Evolutionary conservation across 2,329 filamentous ascomycete genomes (phyloP).

Genomic region (Paecilomyces niveus): DNA sequence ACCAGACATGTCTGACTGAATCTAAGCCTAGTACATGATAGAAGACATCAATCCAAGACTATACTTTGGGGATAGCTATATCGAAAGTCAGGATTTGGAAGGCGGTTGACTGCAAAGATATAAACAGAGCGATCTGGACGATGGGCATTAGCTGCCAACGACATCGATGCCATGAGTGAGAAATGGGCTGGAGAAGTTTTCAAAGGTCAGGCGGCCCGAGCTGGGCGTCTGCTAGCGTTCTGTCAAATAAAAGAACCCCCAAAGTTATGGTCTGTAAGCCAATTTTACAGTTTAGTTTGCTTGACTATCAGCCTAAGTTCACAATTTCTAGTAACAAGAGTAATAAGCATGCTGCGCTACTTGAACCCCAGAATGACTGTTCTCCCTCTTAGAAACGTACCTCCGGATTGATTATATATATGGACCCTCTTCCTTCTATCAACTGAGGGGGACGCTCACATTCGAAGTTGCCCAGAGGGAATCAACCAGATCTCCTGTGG

Average conservation of each 20-base stretch:
- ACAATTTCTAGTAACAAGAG: not conserved
- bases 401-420: slow-evolving; percentile 48
- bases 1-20: slow-evolving; percentile 43
- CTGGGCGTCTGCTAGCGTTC: too few species aligned
- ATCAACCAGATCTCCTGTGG: slow-evolving; percentile 43
- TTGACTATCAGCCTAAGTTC: not conserved
- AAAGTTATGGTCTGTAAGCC: slow-evolving; percentile 40
- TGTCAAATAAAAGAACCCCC: too few species aligned
- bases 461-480: slow-evolving; percentile 41
- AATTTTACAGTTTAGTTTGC: not conserved
- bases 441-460: slow-evolving; percentile 18
- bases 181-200: slow-evolving; percentile 48
- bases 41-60: too few species aligned
- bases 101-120: slow-evolving; percentile 55
- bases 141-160: slow-evolving; percentile 41
- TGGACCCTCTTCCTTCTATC: slow-evolving; percentile 18
- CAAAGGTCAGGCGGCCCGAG: slow-evolving; percentile 42
- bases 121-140: slow-evolving; percentile 41
- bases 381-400: slow-evolving; percentile 27
- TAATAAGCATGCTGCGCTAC: not conserved
- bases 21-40: too few species aligned
- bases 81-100: slow-evolving; percentile 40
- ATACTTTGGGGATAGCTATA: too few species aligned
- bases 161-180: slow-evolving; percentile 57
- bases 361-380: not conserved